Evolutionary conservation across 345 rosid genomes (phyloP).

Genomic region (Syzygium grande): DNA sequence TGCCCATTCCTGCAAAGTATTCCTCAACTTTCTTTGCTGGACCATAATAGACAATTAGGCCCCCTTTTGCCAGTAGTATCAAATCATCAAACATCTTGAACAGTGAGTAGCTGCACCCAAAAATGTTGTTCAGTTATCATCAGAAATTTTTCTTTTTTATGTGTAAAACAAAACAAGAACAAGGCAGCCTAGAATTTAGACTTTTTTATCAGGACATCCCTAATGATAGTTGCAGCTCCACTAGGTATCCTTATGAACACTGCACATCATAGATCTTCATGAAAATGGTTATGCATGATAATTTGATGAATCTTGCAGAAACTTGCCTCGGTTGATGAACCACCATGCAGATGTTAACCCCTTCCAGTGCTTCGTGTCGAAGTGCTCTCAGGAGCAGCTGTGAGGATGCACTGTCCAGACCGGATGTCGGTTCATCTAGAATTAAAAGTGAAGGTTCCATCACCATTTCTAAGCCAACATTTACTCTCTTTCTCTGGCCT

Average conservation of each 20-base stretch:
- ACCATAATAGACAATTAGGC: constrained; percentile 79
- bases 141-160: not conserved
- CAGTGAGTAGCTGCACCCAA: constrained; percentile 73
- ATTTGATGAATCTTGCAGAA: not conserved
- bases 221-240: not conserved
- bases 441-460: constrained; percentile 96
- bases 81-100: constrained; percentile 83
- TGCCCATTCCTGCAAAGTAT: constrained; percentile 76
- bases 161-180: not conserved
- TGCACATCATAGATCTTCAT: not conserved
- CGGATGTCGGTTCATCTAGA: constrained; percentile 96
- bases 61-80: constrained; percentile 86
- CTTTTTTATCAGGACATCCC: not conserved
- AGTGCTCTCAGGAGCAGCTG: constrained; percentile 85
- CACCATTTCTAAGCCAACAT: constrained; percentile 94
- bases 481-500: constrained; percentile 93
- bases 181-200: not conserved
- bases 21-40: constrained; percentile 66
- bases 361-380: constrained; percentile 85
- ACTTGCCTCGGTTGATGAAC: constrained; percentile 93
- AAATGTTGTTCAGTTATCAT: not conserved
- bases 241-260: not conserved
- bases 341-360: constrained; percentile 90
- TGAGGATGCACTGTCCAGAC: constrained; percentile 97
- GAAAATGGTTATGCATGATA: not conserved